Percentiles rank a stretch among this genome's conserved stretches.
Conservation (phyloP, 495 filamentous ascomycete species). For the Gamarada debralockiae region DNA sequence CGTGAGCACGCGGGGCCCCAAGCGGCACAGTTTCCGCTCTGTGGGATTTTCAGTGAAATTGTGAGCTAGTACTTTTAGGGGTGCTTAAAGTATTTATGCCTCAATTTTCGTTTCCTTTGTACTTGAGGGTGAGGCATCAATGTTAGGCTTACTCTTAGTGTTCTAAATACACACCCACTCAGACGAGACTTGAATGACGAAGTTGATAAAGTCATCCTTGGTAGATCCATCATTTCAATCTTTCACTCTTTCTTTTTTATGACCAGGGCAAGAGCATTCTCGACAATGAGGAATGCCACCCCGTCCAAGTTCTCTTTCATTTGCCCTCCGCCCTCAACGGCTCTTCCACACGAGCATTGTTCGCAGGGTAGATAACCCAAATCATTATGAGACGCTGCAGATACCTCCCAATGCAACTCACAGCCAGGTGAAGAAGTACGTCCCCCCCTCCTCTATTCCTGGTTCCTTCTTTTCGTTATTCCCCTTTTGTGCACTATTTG, state of each 20-base stretch:
- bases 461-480: neutral
- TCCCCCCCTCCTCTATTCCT: neutral
- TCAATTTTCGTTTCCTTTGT: too few relatives aligned
- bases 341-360: conserved; percentile 40
- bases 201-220: neutral
- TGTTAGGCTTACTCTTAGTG: too few relatives aligned
- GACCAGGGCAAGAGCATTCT: too few relatives aligned
- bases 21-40: too few relatives aligned
- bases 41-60: too few relatives aligned
- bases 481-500: conserved; percentile 7
- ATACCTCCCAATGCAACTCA: conserved; percentile 63
- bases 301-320: conserved; percentile 23
- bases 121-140: too few relatives aligned
- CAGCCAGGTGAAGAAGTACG: conserved; percentile 80
- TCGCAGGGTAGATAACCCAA: conserved; percentile 25
- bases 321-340: conserved; percentile 15
- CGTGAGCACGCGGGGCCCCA: too few relatives aligned
- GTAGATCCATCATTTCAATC: neutral
- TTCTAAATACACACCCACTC: too few relatives aligned
- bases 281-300: conserved; percentile 26
- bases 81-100: too few relatives aligned
- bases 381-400: conserved; percentile 81
- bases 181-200: too few relatives aligned
- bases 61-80: too few relatives aligned
- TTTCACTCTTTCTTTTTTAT: neutral